Base-by-base conservation (phyloP, 305 asterid species). In the Fraxinus greggii region DNA sequence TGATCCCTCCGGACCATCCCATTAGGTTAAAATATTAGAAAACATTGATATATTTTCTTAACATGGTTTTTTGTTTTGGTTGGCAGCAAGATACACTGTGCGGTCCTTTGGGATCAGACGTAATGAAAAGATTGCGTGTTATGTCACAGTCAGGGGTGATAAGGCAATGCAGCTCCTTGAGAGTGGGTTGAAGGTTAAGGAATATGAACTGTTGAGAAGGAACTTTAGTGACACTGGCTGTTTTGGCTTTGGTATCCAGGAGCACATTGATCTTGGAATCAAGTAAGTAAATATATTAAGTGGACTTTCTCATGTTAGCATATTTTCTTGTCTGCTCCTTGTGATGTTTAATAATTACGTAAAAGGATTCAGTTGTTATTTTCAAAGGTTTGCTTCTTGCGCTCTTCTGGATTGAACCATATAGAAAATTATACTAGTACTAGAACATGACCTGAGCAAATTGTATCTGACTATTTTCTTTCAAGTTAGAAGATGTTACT, bases 111-210 rank as follows among this genome's bases (percentile, higher is more conserved):
- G 98, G 24, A 95, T 95, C 87, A 90, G 98, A 78, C 95, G 98
- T 86, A 95, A 95, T 86, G 98, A 95, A 67, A 95, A 94, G 85
- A 94, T 94, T 81, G 98, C 98, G 0, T 94, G 98, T 88, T 89
- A 94, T 59, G 98, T 94, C 77, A 94, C 98, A 0, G 97, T 94
- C 54, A 90, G 98, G 82, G 98, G 97, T 78, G 98, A 94, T 0
- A 94, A 94, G 88, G 98, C 98, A 73, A 92, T 91, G 97, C 98
- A 93, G 48, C 97, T 94, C 73, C 93, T 94, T 10, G 98, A 94
- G 91, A 93, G 97, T 88, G 98, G 98, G 1, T 80, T 94, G 91
- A 94, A 93, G 89, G 98, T 95, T 36, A 94, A 94, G 90, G 97
- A 95, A 32, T 95, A 95, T 7, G 98, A 95, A 76, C 85, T 95